Base-by-base conservation (phyloP, 78 protist species). In the Protostelium mycophagum region DNA sequence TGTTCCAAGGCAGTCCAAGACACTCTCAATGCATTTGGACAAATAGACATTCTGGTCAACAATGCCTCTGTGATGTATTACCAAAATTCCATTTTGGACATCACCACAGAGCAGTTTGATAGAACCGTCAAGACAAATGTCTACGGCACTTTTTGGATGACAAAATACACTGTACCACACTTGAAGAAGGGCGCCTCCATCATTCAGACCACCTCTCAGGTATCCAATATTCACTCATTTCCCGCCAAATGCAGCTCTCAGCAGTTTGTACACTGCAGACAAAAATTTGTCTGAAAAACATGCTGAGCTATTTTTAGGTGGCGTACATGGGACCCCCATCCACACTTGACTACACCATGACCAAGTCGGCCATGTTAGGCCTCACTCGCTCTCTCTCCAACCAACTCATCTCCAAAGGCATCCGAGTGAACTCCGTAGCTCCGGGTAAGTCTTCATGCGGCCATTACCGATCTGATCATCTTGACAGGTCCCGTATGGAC, bases 391-490 rank as follows among this genome's bases (percentile, higher is more conserved):
- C 95, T 1, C 92, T 93, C 1, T 89, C 95, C 28, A n/a, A 51
- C 37, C 86, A 91, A 35, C 84, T 89, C 34, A 83, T 90, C 35
- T 88, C 35, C 63, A 93, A 88, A 34, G 84, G 85, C 1, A 90
- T 93, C 88, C 63, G 95, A 28, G 95, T 93, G 37, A 93, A 93
- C 86, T 88, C 9, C 0, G 95, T 93, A 1, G 91, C 95, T n/a
- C 95, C 95, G 16, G 95, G 94, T 1, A n/a, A n/a, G n/a, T n/a
- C n/a, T n/a, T n/a, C n/a, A n/a, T n/a, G n/a, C n/a, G n/a, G n/a
- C n/a, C n/a, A n/a, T n/a, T n/a, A n/a, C n/a, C n/a, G n/a, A n/a
- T n/a, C n/a, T n/a, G n/a, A n/a, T n/a, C n/a, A n/a, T n/a, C n/a
- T n/a, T n/a, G n/a, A n/a, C n/a, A n/a, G n/a, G 73, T 16, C 73